Evolutionary conservation across 2,329 filamentous ascomycete species (phyloP).

Genomic region (Fusarium musae): DNA sequence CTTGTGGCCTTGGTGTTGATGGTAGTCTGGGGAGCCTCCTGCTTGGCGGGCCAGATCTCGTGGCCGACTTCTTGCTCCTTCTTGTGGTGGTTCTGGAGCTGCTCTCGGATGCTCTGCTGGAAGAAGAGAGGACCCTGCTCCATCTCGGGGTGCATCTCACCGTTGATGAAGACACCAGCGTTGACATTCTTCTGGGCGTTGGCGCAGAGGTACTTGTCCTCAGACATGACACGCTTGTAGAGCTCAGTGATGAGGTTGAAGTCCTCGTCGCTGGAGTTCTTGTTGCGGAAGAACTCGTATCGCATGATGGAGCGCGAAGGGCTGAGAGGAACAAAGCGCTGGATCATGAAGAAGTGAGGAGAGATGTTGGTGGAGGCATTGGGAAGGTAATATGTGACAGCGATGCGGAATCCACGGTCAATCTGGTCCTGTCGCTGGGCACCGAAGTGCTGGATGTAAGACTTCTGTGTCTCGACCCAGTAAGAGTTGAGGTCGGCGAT

Average conservation of each 20-base stretch:
- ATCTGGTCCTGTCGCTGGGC: constrained; percentile 60
- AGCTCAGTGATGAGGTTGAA: constrained; percentile 67
- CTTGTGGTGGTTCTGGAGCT: constrained; percentile 59
- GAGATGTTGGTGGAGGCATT: constrained; percentile 62
- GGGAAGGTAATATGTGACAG: constrained; percentile 61
- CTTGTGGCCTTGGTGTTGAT: constrained; percentile 36
- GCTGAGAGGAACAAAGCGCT: constrained; percentile 67
- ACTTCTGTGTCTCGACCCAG: constrained; percentile 59
- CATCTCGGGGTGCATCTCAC: constrained; percentile 69
- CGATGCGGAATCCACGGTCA: constrained; percentile 57
- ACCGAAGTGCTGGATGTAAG: constrained; percentile 63
- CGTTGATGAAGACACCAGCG: constrained; percentile 70
- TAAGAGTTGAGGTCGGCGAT: constrained; percentile 69
- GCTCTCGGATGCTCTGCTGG: constrained; percentile 62
- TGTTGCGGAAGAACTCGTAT: constrained; percentile 73
- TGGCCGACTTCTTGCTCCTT: constrained; percentile 56
- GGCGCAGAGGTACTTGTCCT: constrained; percentile 72
- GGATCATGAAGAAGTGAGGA: constrained; percentile 72
- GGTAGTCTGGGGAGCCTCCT: constrained; percentile 46
- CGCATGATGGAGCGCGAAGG: constrained; percentile 64
- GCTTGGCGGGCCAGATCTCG: constrained; percentile 65
- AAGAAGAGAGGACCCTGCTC: constrained; percentile 70
- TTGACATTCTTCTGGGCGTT: constrained; percentile 70
- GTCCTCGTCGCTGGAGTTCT: constrained; percentile 66
- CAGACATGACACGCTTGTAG: constrained; percentile 72